Conservation (phyloP, 1,284 basidiomycete species). For the Tilletiopsis washingtonensis region DNA sequence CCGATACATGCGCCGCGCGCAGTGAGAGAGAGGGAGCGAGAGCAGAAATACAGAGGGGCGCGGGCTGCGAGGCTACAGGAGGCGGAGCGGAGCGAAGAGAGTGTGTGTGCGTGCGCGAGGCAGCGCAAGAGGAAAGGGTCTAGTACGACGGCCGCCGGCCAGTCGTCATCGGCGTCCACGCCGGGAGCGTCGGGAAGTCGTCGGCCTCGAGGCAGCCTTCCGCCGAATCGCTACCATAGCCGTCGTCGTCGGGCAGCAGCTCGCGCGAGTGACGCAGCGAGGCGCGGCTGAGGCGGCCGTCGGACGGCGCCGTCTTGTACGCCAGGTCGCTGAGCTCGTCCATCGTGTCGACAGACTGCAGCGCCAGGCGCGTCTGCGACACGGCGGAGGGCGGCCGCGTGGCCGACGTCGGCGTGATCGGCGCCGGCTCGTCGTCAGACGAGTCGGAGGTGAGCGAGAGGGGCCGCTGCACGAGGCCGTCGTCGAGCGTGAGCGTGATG, state of each 20-base stretch:
- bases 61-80: too few species aligned
- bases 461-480: constrained; percentile 2
- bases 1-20: too few species aligned
- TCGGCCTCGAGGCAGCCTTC: constrained; percentile 1
- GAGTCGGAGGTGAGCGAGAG: neutral
- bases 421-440: neutral
- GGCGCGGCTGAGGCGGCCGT: neutral
- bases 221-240: constrained; percentile 1
- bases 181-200: constrained; percentile 4
- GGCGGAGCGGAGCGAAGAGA: too few species aligned
- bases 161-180: too few species aligned
- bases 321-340: neutral
- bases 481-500: constrained; percentile 4
- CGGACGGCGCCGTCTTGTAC: neutral
- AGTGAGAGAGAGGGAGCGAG: too few species aligned
- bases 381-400: neutral
- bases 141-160: too few species aligned
- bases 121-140: too few species aligned
- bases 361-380: neutral
- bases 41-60: too few species aligned
- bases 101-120: too few species aligned
- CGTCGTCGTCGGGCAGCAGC: neutral
- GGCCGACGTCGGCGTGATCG: neutral
- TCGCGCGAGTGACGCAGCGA: neutral
- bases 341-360: neutral